Percentiles rank a stretch among this genome's conserved stretches.
phyloP scores from a whole-genome alignment of 164 flowering plant species.

The Aristolochia fimbriata region DNA sequence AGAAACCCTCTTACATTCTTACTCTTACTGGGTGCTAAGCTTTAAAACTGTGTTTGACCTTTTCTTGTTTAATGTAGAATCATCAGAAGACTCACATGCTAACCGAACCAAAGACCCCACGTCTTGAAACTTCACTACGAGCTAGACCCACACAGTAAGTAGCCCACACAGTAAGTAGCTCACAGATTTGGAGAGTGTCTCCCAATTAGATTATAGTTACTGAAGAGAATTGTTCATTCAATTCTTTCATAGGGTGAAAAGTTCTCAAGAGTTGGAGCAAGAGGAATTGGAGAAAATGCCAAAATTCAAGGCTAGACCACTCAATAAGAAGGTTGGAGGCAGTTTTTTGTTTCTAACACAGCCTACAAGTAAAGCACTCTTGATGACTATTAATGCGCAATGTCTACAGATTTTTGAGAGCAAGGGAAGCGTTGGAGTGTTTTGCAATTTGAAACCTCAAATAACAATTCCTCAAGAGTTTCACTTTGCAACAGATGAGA shows the following conservation, averaged over 20 bases:
- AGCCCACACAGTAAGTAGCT: neutral
- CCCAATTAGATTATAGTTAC: neutral
- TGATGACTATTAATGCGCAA: neutral
- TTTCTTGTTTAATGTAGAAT: conserved; percentile 12
- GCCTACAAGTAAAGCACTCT: too few relatives aligned
- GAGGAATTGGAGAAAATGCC: conserved; percentile 76
- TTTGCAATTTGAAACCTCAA: conserved; percentile 52
- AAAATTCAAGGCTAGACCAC: conserved; percentile 85
- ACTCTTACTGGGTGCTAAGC: neutral
- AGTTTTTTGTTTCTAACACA: neutral
- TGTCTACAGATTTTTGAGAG: conserved; percentile 74
- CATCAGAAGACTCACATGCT: conserved; percentile 52
- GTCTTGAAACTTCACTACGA: conserved; percentile 66
- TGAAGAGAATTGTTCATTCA: neutral
- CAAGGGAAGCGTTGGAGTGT: conserved; percentile 77
- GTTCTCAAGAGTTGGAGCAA: conserved; percentile 59
- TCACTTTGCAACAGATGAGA: conserved; percentile 81
- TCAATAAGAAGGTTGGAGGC: conserved; percentile 62
- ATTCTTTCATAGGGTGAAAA: conserved; percentile 22
- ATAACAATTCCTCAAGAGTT: conserved; percentile 80
- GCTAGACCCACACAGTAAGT: conserved; percentile 62
- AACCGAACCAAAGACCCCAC: conserved; percentile 72
- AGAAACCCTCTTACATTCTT: neutral
- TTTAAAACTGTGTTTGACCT: neutral
- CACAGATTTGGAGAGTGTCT: neutral